A percentile compares a stretch with the other conserved stretches of the same genome.
Conservation (phyloP, 768 basidiomycete species). For the Boletus bicolor region DNA sequence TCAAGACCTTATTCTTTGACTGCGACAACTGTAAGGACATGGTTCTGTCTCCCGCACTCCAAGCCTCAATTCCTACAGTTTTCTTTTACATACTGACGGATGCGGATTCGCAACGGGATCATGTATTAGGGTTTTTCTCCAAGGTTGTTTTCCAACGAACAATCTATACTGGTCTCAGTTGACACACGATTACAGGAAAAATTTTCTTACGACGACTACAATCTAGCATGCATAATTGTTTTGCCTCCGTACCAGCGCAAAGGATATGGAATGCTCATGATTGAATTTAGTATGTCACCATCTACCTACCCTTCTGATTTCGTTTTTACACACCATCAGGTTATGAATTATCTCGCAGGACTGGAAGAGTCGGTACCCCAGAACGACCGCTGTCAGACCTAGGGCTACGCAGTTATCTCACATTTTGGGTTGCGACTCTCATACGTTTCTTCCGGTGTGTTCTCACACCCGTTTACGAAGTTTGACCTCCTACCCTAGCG, state of each 20-base stretch:
- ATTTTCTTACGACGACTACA: slow-evolving; percentile 93
- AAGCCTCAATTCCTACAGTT: slow-evolving; percentile 38
- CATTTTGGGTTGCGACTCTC: slow-evolving; percentile 82
- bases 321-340: slow-evolving; percentile 43
- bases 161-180: not conserved
- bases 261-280: slow-evolving; percentile 93
- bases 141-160: slow-evolving; percentile 39
- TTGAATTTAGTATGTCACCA: slow-evolving; percentile 87
- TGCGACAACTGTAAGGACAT: slow-evolving; percentile 69
- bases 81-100: slow-evolving; percentile 92
- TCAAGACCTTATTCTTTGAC: slow-evolving; percentile 93
- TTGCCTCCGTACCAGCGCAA: slow-evolving; percentile 89
- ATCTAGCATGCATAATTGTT: slow-evolving; percentile 93
- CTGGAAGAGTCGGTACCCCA: slow-evolving; percentile 82
- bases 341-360: slow-evolving; percentile 84
- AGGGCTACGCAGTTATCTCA: slow-evolving; percentile 85
- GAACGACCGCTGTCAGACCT: slow-evolving; percentile 94
- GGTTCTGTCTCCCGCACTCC: not conserved
- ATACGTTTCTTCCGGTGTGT: slow-evolving; percentile 78
- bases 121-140: slow-evolving; percentile 72
- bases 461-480: not conserved
- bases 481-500: not conserved
- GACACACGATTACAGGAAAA: slow-evolving; percentile 62
- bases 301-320: not conserved
- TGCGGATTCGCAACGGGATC: slow-evolving; percentile 71